Evolutionary conservation across 23 red algal species (phyloP), one percentile per base, ranked within the genome.

Genomic region (Gracilaria domingensis): DNA sequence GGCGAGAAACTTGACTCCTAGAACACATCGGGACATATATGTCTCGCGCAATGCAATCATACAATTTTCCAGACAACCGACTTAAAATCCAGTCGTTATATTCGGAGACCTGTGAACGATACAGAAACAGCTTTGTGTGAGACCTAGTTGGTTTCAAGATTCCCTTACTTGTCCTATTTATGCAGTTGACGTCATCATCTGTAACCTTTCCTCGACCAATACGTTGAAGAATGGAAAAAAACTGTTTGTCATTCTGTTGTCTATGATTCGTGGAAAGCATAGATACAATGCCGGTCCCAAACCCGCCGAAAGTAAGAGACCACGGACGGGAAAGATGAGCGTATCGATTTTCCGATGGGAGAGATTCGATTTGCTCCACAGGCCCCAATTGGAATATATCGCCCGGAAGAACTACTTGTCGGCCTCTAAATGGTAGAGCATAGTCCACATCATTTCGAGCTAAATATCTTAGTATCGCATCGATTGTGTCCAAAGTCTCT

Each of bases 361-460:
- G n/a, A 25, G 36, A 13, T 11, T 9, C 47, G 12, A 34, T 8
- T 59, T 82, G 50, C 28, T 24, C 21, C 59, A 82, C 57, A 32
- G 78, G 48, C 28, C 57, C 78, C 26, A 59, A 38, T 36, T 82
- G 78, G 14, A 59, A 82, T 12, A 36, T 48, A 82, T 82, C 39
- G 6, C 78, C 78, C 0, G 78, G 1, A 3, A 47, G 25, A 16
- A 82, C 42, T 8, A 82, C 44, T 59, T 82, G 78, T 60, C 78
- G 50, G 9, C 78, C 78, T 12, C 78, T 49, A 82, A 82, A 82
- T 53, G 78, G 4, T 55, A 36, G 16, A 8, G 51, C 51, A 55
- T 16, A 20, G 51, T 55, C 51, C 9, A 14, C 51, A 55, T 55
- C 51, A 16, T 14, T 20, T 1, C 51, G 51, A 1, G 17, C 51